Conservation (phyloP, 805 yeast species). For the Candida nemodendra region DNA sequence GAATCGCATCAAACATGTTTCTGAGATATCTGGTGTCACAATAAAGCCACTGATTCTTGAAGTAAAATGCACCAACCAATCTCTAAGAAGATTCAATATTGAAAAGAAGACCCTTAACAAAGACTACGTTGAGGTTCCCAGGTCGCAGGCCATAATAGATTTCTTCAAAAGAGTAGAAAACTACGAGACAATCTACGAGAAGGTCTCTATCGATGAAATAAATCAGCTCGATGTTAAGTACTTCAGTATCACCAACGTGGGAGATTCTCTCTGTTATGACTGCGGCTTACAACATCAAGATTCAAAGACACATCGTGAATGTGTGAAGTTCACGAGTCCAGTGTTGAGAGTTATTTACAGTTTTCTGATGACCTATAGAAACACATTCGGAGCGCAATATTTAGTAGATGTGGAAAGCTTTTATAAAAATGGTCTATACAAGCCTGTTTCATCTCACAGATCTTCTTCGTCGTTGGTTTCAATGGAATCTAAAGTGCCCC, state of each 20-base stretch:
- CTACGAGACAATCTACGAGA: slow-evolving; percentile 44
- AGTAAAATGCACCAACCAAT: slow-evolving; percentile 53
- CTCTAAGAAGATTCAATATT: slow-evolving; percentile 56
- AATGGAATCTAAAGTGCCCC: no score
- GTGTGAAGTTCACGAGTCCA: slow-evolving; percentile 21
- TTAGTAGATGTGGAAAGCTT: slow-evolving; percentile 31
- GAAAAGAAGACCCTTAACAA: slow-evolving; percentile 61
- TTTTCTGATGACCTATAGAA: slow-evolving; percentile 36
- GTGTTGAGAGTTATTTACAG: slow-evolving; percentile 29
- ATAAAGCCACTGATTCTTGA: slow-evolving; percentile 56
- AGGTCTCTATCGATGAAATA: slow-evolving; percentile 36
- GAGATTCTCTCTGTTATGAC: slow-evolving; percentile 35
- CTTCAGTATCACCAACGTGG: slow-evolving; percentile 34
- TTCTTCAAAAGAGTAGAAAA: slow-evolving; percentile 55
- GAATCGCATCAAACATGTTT: slow-evolving; percentile 50
- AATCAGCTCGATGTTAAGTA: slow-evolving; percentile 25
- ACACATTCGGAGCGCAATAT: slow-evolving; percentile 32
- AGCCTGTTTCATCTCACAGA: slow-evolving; percentile 23
- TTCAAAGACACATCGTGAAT: slow-evolving; percentile 33
- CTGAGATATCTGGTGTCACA: slow-evolving; percentile 40
- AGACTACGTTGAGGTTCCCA: slow-evolving; percentile 56
- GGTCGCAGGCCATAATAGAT: slow-evolving; percentile 54
- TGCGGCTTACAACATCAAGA: slow-evolving; percentile 29
- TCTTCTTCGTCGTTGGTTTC: slow-evolving; percentile 12
- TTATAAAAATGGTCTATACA: slow-evolving; percentile 29